A percentile compares a stretch with the other conserved stretches of the same genome.
Conservation (phyloP, 140 eudicot genomes). For the Artemisia princeps region DNA sequence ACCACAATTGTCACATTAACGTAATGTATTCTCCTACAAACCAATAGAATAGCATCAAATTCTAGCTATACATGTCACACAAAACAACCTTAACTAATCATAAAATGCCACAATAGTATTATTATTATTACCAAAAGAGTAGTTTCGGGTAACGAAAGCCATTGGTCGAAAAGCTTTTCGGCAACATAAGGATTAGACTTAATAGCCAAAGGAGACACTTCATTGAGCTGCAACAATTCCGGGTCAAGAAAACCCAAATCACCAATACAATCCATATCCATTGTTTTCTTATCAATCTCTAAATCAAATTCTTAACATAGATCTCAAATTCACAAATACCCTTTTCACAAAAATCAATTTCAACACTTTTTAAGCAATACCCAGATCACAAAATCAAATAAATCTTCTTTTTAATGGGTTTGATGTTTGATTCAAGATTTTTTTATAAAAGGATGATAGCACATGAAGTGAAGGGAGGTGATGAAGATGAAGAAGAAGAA, state of each 20-base stretch:
- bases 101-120: background rate
- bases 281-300: slow-evolving; percentile 22
- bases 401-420: slow-evolving; percentile 4
- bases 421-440: too few relatives aligned
- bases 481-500: too few relatives aligned
- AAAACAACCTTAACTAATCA: background rate
- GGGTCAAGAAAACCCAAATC: slow-evolving; percentile 75
- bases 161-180: slow-evolving; percentile 71
- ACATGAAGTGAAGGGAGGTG: too few relatives aligned
- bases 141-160: slow-evolving; percentile 93
- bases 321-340: slow-evolving; percentile 23
- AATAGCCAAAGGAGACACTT: slow-evolving; percentile 69
- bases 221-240: slow-evolving; percentile 83
- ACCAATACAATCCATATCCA: slow-evolving; percentile 76
- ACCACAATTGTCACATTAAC: slow-evolving; percentile 13
- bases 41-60: slow-evolving; percentile 8
- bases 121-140: slow-evolving; percentile 50
- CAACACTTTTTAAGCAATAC: background rate
- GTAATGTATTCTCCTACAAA: background rate
- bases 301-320: too few relatives aligned
- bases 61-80: too few relatives aligned
- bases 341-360: slow-evolving; percentile 13
- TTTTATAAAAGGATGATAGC: too few relatives aligned
- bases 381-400: background rate
- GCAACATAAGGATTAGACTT: slow-evolving; percentile 75